phyloP scores from a whole-genome alignment of 75 land plant genomes.

The Azolla pinnata region DNA sequence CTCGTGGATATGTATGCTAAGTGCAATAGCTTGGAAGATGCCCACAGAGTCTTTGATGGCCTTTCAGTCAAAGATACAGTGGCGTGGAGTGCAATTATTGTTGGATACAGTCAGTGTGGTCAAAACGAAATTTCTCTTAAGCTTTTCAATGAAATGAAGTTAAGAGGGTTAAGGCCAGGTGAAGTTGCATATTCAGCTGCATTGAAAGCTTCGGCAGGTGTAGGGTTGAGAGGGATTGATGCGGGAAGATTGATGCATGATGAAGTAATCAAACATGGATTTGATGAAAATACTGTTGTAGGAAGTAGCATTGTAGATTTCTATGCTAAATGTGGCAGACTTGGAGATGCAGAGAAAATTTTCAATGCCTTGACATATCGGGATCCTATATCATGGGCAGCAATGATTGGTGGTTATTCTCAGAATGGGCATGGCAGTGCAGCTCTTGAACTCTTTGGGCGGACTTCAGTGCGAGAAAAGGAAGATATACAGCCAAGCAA shows the following conservation, averaged over 20 bases:
- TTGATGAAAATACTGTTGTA: background rate
- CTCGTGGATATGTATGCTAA: slow-evolving; percentile 22
- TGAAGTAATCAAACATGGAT: background rate
- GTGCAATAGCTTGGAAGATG: slow-evolving; percentile 18
- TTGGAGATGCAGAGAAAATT: slow-evolving; percentile 12
- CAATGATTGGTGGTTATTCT: slow-evolving; percentile 11
- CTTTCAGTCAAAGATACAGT: slow-evolving; percentile 7
- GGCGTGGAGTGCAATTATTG: slow-evolving; percentile 14
- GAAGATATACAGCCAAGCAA: background rate
- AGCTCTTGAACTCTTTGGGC: no score
- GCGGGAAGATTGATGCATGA: slow-evolving; percentile 3
- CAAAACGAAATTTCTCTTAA: background rate
- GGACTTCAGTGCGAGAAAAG: no score
- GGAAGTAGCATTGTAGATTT: slow-evolving; percentile 16
- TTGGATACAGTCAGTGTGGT: slow-evolving; percentile 4
- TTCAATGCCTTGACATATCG: slow-evolving; percentile 6
- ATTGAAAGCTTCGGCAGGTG: no score
- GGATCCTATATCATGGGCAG: slow-evolving; percentile 11
- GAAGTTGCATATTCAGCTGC: no score
- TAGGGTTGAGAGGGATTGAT: no score
- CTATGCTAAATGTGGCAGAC: slow-evolving; percentile 21
- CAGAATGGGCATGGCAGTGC: background rate
- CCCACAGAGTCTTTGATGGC: slow-evolving; percentile 8
- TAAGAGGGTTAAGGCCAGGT: no score
- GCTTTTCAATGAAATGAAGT: background rate